Evolutionary conservation across 148 eudicot genomes (phyloP).

Genomic region (Salicornia ramosissima): DNA sequence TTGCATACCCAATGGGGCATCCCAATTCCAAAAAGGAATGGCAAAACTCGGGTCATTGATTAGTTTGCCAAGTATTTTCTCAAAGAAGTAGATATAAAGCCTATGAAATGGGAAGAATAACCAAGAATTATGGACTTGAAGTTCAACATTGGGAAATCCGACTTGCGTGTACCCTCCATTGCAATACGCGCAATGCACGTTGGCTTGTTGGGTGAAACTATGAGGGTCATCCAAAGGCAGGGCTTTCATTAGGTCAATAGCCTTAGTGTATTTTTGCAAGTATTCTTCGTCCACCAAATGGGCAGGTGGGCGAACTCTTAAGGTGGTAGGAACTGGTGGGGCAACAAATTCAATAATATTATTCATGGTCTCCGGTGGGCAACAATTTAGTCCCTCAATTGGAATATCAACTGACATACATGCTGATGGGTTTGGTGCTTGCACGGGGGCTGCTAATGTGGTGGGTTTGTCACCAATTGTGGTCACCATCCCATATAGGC

Average conservation of each 20-base stretch:
- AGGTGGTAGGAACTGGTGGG: conserved; percentile 22
- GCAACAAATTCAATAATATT: conserved; percentile 39
- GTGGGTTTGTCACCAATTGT: conserved; percentile 16
- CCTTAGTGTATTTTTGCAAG: conserved; percentile 44
- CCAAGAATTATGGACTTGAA: conserved; percentile 76
- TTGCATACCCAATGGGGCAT: conserved; percentile 52
- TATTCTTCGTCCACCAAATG: conserved; percentile 46
- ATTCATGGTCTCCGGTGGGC: conserved; percentile 44
- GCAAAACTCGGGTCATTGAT: conserved; percentile 72
- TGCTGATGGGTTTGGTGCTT: conserved; percentile 40
- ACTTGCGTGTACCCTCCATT: conserved; percentile 67
- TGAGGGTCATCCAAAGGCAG: conserved; percentile 64
- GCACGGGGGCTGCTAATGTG: conserved; percentile 45
- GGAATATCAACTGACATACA: conserved; percentile 51
- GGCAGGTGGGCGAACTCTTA: conserved; percentile 60
- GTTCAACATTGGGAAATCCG: conserved; percentile 53
- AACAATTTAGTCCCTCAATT: conserved; percentile 40
- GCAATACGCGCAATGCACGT: conserved; percentile 81
- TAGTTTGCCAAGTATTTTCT: conserved; percentile 52
- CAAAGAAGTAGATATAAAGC: conserved; percentile 64
- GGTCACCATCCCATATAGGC: conserved; percentile 45
- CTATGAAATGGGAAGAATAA: conserved; percentile 79
- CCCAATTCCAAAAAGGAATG: conserved; percentile 85
- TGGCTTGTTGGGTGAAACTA: conserved; percentile 66
- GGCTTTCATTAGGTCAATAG: conserved; percentile 58